Evolutionary conservation across 164 flowering plant species (phyloP).

Genomic region (Vitis rotundifolia): DNA sequence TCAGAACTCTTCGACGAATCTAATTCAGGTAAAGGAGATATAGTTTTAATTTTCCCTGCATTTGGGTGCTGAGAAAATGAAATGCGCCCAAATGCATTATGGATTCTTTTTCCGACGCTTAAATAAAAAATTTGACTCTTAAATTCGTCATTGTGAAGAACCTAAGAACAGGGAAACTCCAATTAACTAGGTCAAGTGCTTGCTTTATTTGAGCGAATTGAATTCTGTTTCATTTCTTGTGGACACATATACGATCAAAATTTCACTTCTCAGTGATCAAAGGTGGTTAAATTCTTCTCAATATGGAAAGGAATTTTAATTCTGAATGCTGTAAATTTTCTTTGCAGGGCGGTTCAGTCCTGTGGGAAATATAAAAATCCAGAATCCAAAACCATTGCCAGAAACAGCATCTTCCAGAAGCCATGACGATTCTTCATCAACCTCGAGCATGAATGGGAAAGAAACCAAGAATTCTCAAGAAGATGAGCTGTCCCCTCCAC

Average conservation of each 20-base stretch:
- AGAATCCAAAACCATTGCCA: conserved; percentile 53
- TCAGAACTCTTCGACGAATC: conserved; percentile 86
- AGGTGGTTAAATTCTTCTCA: neutral
- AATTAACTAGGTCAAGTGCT: no score
- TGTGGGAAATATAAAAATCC: conserved; percentile 31
- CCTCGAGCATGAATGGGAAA: conserved; percentile 64
- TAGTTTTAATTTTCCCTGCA: neutral
- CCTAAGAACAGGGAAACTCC: no score
- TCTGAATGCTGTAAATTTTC: conserved; percentile 1
- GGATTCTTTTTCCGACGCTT: no score
- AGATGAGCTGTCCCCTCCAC: conserved; percentile 61
- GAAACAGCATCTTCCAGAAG: conserved; percentile 60
- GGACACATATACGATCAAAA: no score
- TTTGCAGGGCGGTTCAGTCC: conserved; percentile 53
- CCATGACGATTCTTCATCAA: conserved; percentile 70
- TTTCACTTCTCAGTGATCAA: no score
- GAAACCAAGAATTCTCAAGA: conserved; percentile 57
- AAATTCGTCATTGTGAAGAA: no score
- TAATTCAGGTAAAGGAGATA: conserved; percentile 48
- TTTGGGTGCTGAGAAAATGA: no score
- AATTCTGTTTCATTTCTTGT: no score
- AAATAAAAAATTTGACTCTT: no score
- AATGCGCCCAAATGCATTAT: no score
- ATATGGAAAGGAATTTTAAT: neutral
- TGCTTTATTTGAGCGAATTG: no score